A percentile compares a stretch with the other conserved stretches of the same genome.
phyloP scores from a whole-genome alignment of 2,329 filamentous ascomycete species.

The Aspergillus aculeatinus region DNA sequence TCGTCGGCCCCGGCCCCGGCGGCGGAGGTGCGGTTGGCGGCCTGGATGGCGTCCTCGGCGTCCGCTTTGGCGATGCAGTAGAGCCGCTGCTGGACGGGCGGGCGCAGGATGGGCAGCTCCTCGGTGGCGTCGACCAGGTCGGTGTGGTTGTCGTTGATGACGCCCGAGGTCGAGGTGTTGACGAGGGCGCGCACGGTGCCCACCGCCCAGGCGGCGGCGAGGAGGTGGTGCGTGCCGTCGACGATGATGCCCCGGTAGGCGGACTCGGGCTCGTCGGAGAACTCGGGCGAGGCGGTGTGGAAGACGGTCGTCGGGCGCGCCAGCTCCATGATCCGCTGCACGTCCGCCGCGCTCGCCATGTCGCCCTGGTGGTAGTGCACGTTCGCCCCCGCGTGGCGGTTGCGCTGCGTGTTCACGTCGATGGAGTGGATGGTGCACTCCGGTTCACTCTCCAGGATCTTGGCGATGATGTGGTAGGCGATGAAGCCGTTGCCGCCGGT shows the following conservation, averaged over 20 bases:
- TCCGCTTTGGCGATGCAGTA: conserved; percentile 11
- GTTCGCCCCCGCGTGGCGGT: neutral
- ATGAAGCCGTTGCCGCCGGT: conserved; percentile 12
- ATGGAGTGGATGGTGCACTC: conserved; percentile 5
- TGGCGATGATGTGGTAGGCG: conserved; percentile 12
- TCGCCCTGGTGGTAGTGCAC: conserved; percentile 10
- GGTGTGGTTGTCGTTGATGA: conserved; percentile 10
- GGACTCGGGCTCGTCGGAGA: conserved; percentile 2
- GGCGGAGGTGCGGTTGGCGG: conserved; percentile 4
- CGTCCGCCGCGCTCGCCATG: neutral
- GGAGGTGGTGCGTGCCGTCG: neutral
- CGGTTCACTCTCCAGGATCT: conserved; percentile 2
- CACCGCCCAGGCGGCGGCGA: neutral
- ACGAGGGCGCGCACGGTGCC: conserved; percentile 3
- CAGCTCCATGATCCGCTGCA: conserved; percentile 3
- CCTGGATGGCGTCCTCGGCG: conserved; percentile 7
- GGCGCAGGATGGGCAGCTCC: neutral
- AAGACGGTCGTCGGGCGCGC: conserved; percentile 5
- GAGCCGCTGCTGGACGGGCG: conserved; percentile 4
- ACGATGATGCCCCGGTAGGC: conserved; percentile 5
- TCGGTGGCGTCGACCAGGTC: conserved; percentile 6
- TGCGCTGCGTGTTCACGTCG: conserved; percentile 1
- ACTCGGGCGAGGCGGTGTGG: conserved; percentile 12
- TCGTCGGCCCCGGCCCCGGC: neutral
- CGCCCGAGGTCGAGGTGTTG: conserved; percentile 9